Conservation (phyloP, 2,329 filamentous ascomycete genomes). For the Tolypocladium pustulatum region DNA sequence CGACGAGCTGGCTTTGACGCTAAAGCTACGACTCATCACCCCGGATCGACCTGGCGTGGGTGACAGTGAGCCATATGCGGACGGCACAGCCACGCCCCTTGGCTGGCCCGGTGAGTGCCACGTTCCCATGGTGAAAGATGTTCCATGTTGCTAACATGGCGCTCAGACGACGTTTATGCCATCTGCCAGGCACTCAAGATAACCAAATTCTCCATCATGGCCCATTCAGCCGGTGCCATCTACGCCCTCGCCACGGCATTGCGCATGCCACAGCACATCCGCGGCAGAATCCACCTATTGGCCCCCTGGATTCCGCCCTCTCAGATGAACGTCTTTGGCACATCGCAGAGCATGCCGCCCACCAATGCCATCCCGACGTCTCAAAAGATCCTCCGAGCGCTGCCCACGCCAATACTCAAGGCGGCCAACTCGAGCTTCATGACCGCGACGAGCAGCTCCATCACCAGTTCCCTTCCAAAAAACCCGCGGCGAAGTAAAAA, state of each 20-base stretch:
- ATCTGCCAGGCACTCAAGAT: constrained; percentile 90
- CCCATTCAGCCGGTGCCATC: constrained; percentile 94
- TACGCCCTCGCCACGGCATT: constrained; percentile 92
- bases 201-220: constrained; percentile 90
- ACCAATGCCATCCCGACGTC: constrained; percentile 82
- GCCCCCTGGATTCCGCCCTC: constrained; percentile 97
- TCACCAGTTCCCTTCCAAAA: constrained; percentile 68
- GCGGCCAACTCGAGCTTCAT: constrained; percentile 95
- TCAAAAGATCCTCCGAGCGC: constrained; percentile 78
- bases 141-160: background rate
- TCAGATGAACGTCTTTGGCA: constrained; percentile 71
- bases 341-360: constrained; percentile 64
- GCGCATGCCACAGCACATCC: constrained; percentile 91
- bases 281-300: constrained; percentile 84
- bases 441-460: constrained; percentile 77
- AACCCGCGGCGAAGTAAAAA: constrained; percentile 50
- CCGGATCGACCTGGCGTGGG: constrained; percentile 90
- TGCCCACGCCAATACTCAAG: constrained; percentile 84
- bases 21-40: constrained; percentile 85
- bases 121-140: too few species aligned
- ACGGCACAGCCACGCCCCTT: constrained; percentile 74
- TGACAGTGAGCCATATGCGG: constrained; percentile 75
- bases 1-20: constrained; percentile 80
- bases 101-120: constrained; percentile 74
- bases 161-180: constrained; percentile 68